Evolutionary conservation across 2,329 filamentous ascomycete species (phyloP), one percentile per base, ranked within the genome.

Genomic region (Colletotrichum liriopes): DNA sequence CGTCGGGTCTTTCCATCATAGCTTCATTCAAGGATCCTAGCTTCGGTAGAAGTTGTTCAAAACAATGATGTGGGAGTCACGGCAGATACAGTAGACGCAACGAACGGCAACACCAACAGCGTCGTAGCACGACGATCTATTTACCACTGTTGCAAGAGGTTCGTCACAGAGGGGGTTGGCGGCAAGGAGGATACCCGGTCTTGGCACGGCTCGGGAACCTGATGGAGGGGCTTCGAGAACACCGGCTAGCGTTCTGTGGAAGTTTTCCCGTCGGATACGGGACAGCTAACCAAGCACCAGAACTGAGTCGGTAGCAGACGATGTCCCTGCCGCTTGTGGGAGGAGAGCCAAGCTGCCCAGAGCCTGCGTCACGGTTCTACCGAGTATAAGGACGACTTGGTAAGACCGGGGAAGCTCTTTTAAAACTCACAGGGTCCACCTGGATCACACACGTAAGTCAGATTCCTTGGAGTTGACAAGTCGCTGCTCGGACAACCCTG

Each of bases 221-320:
- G 12, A 59, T 39, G 45, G 54, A 41, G 43, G 59, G 65, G 65
- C 65, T 69, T 72, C 65, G 65, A 72, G 69, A 72, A 69, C 26
- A 23, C 49, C 69, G 37, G 59, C 39, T 60, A 49, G 32, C 11
- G 23, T 59, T 52, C 52, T 32, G 32, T 41, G 39, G 41, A 71
- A 58, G 41, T 29, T 18, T 26, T 39, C 64, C 59, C 59, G 41
- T 64, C 59, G 59, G 59, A 72, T 72, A 35, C 29, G 61, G 59
- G n/a, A 60, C 58, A 47, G 35, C 65, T 29, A 23, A 49, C 37
- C n/a, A 23, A 52, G 37, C 45, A 55, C 29, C 8, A 35, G 29
- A 20, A 23, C 65, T 72, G 69, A 72, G 65, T 72, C 69, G 59
- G 32, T 45, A 47, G 54, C 52, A 60, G 47, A 69, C 59, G 37